These are phyloP conservation scores for Aegilops tauschii DNA, from an alignment of 176 grass and related monocot genomes.

Conservation along the genomic window DNA sequence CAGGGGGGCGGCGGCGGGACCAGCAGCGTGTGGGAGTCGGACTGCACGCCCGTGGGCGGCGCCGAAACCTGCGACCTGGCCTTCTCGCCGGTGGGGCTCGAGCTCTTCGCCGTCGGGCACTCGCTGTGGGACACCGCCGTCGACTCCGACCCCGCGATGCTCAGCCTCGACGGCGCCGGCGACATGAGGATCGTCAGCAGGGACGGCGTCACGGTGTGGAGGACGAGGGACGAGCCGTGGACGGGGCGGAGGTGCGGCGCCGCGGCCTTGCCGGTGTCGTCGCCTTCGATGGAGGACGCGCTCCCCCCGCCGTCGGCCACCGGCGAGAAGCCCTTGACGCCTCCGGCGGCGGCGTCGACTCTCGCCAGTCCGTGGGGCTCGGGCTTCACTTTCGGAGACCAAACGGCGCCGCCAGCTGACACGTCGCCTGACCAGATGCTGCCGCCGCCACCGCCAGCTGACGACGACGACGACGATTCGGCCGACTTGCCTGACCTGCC, in stretches of 20 bases:
- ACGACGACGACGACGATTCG: not conserved
- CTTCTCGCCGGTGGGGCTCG: constrained; percentile 49
- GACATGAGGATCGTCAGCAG: constrained; percentile 44
- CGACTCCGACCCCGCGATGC: constrained; percentile 21
- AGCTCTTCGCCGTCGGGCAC: constrained; percentile 55
- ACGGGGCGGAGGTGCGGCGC: constrained; percentile 37
- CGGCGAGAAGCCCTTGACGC: constrained; percentile 21
- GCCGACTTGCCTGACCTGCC: constrained; percentile 23
- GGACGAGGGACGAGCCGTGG: constrained; percentile 41
- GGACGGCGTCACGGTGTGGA: constrained; percentile 41
- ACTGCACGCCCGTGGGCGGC: constrained; percentile 40
- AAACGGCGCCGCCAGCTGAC: constrained; percentile 8
- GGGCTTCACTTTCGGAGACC: constrained; percentile 26
- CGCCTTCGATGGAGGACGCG: not conserved
- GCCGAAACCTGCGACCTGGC: constrained; percentile 44
- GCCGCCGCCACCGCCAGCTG: constrained; percentile 13
- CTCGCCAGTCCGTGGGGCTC: constrained; percentile 25
- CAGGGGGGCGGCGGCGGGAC: not conserved
- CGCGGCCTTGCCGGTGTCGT: constrained; percentile 5
- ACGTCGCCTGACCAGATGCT: constrained; percentile 12
- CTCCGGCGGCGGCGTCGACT: not conserved
- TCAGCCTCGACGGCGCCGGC: constrained; percentile 46
- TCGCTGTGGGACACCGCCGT: constrained; percentile 50
- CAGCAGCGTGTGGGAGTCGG: constrained; percentile 48
- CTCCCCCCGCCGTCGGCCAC: constrained; percentile 1